Evolutionary conservation across 345 rosid genomes (phyloP), one percentile per base, ranked within the genome.

Genomic region (Passiflora organensis): DNA sequence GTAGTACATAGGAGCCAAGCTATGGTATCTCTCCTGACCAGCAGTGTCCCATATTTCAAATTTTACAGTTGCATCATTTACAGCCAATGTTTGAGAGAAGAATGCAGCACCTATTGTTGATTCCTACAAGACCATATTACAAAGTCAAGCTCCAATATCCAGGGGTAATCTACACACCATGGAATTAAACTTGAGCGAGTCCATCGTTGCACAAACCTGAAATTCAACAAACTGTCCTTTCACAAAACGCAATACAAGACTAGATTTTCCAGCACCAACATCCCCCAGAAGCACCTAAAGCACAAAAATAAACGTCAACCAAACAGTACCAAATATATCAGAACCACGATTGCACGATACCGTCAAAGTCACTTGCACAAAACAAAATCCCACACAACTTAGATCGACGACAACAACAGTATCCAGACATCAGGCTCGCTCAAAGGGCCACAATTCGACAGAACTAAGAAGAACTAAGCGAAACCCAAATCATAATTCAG

Each of bases 11-110:
- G 99, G 99, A 51, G 99, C 99, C 72, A 93, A 76, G 67, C 99
- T 93, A 65, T 89, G 99, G 59, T 93, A 93, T 28, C 96, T 78
- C 80, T 93, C 95, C 62, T 93, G 99, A 28, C 99, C 99, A 0
- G 99, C 99, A 32, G 99, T 93, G 72, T 93, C 99, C 99, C 99
- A 93, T 12, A 93, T 93, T 80, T 93, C 99, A 78, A 93, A 93
- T 66, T 93, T 93, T 1, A 93, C 91, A 20, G 95, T 89, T 0
- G 91, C 95, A 61, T 89, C 97, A 64, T 86, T 86, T 28, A 83
- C 97, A n/a, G 91, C 91, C 76, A 93, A 53, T 21, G 97, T 85
- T 72, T 93, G 99, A 22, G 97, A 86, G 74, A 93, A 93, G 59
- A 93, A 89, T 15, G 96, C 99, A 39, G 99, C 99, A 24, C 99